A percentile compares a stretch with the other conserved stretches of the same genome.
Evolutionary conservation across 1,139 yeast species (phyloP).

Genomic region (Geotrichum phurueaensis): DNA sequence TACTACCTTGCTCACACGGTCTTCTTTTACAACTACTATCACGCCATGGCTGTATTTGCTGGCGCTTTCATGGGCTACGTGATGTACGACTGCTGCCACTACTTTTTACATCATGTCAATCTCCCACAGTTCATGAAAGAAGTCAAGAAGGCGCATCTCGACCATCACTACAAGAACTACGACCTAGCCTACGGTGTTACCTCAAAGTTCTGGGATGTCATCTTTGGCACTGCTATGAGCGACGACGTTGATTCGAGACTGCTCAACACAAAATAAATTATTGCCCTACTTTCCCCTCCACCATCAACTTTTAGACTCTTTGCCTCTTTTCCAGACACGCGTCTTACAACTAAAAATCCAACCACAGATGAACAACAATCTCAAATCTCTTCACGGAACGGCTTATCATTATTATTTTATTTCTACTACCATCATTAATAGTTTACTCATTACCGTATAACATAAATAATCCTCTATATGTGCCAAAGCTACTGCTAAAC

Average conservation of each 20-base stretch:
- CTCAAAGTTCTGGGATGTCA: slow-evolving; percentile 84
- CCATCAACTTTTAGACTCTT: not conserved
- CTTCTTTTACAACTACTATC: slow-evolving; percentile 47
- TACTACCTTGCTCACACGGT: slow-evolving; percentile 53
- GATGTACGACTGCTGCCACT: slow-evolving; percentile 84
- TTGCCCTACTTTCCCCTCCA: not conserved
- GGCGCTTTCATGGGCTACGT: slow-evolving; percentile 95
- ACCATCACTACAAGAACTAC: slow-evolving; percentile 95
- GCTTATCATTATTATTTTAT: not conserved
- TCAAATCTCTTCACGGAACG: not conserved
- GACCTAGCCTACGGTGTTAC: slow-evolving; percentile 97
- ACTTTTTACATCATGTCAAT: slow-evolving; percentile 77
- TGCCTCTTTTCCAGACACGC: not conserved
- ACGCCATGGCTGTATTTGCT: slow-evolving; percentile 70
- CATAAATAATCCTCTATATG: not conserved
- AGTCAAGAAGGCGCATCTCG: slow-evolving; percentile 83
- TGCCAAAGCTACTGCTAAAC: not conserved
- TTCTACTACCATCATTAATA: not conserved
- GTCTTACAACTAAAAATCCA: not conserved
- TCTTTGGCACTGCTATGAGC: slow-evolving; percentile 64
- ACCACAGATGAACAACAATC: not conserved
- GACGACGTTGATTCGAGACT: slow-evolving; percentile 22
- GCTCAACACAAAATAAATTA: not conserved
- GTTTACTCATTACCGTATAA: not conserved
- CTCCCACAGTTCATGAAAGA: slow-evolving; percentile 72